Evolutionary conservation across 352 stramenopile genomes (phyloP), one percentile per base, ranked within the genome.

Genomic region (Phytophthora macrochlamydospora): DNA sequence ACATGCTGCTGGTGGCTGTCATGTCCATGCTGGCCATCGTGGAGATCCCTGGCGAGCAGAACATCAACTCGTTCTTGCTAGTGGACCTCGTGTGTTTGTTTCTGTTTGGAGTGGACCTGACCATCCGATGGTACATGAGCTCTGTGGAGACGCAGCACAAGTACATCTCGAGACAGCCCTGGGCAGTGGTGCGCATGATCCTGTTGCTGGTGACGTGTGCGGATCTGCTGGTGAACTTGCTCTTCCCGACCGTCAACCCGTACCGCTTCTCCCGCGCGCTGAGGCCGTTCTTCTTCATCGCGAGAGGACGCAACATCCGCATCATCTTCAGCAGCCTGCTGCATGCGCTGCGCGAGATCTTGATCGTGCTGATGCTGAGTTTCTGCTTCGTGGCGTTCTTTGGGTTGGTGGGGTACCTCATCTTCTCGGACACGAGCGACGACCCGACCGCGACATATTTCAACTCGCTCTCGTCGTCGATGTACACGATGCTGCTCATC

Each of bases 261-360:
- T 83, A 90, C 62, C 73, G 84, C 2, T 92, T 85, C 58, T 90
- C 84, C 14, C 75, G 84, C 46, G 82, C 84, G 2, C 51, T 94
- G 32, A 67, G 87, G 4, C 87, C 87, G 4, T 94, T 93, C 59
- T 91, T 94, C 54, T 83, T 94, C 65, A 92, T 94, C 53, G 78
- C 83, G 9, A 70, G 87, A 35, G 80, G 87, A 8, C 76, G 87
- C 53, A 94, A 94, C 55, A 89, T 94, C 33, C 87, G 87, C 48
- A 89, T 94, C 49, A 92, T 94, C 54, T 94, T 94, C 57, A 87
- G 78, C 32, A 94, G 87, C 51, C 93, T 87, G 46, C 51, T 94
- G 38, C 87, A 89, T 35, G 87, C 87, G 7, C 59, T 94, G 55
- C 68, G 84, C 4, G 79, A 94, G 43, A 85, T 94, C 28, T 37